Conservation (phyloP, 345 rosid species). For the Chamaenerion angustifolium region DNA sequence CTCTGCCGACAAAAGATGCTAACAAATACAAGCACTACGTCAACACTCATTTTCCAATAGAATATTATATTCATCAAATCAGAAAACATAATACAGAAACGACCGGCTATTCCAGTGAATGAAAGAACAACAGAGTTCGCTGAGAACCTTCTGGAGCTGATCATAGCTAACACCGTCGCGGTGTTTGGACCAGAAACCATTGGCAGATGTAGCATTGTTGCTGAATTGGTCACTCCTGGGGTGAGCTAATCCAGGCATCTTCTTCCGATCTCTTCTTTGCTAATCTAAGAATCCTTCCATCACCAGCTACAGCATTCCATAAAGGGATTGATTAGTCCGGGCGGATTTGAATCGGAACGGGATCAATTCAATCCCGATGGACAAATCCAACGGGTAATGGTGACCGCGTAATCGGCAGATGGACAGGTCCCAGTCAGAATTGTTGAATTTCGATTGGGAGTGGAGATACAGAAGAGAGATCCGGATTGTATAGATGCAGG, state of each 20-base stretch:
- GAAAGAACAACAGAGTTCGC: neutral
- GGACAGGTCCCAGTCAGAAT: too few species aligned
- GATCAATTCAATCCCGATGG: constrained; percentile 1
- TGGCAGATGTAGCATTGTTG: constrained; percentile 24
- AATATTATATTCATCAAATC: too few species aligned
- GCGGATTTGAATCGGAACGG: neutral
- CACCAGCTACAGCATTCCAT: constrained; percentile 1
- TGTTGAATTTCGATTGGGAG: too few species aligned
- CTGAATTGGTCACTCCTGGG: constrained; percentile 42
- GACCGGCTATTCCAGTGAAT: too few species aligned
- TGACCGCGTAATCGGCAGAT: too few species aligned
- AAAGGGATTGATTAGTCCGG: too few species aligned
- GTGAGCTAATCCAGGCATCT: constrained; percentile 71
- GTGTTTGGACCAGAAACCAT: constrained; percentile 67
- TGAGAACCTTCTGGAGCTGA: constrained; percentile 70
- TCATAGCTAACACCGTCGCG: constrained; percentile 54
- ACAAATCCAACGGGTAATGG: neutral
- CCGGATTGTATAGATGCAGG: too few species aligned
- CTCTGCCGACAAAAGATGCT: too few species aligned
- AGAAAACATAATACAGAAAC: too few species aligned
- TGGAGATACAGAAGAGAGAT: too few species aligned
- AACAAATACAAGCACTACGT: too few species aligned
- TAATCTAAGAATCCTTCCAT: constrained; percentile 7
- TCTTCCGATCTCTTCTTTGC: constrained; percentile 2
- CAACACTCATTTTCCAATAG: too few species aligned